Evolutionary conservation across 2,329 filamentous ascomycete genomes (phyloP), one percentile per base, ranked within the genome.

Genomic region (Penicillium thymicola): DNA sequence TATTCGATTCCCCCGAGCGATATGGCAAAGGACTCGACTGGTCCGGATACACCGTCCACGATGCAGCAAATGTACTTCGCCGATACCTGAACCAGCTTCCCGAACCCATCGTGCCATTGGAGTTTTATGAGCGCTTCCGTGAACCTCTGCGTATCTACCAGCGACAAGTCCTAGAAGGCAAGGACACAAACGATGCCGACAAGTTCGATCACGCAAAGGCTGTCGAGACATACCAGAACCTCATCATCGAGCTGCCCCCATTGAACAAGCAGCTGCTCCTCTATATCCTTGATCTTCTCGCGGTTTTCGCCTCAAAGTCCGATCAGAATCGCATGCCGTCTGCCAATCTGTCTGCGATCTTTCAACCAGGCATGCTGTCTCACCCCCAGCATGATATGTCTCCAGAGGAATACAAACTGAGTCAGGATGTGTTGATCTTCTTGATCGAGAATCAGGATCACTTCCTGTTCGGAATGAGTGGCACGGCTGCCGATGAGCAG

Each of bases 361-460:
- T 99, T 72, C 94, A 99, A 72, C 94, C 94, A 0, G 94, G 94
- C 54, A 89, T 99, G 78, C 82, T 99, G 14, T 97, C 92, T 2
- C 94, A 99, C 72, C 94, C 94, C 1, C 81, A 85, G 58, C 94
- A 99, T 72, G 92, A 96, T 69, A 97, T 99, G 93, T 88, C 91
- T 0, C 94, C 94, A 0, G 85, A 89, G 55, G 93, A 97, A 70
- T 99, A 99, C 72, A 87, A 91, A 32, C 80, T 99, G 6, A 97
- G 95, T 71, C 94, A 99, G 80, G 93, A 94, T 67, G 93, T 99
- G 21, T 83, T 99, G 61, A 96, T 99, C 49, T 99, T 99, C 74
- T 78, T 99, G 65, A 99, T 99, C 64, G 92, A 97, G 71, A 96
- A 99, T 68, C 94, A 99, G 73, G 94, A 99, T 69, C 90, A 96